A percentile compares a stretch with the other conserved stretches of the same genome.
These are phyloP conservation scores for Sequoiadendron giganteum DNA, from an alignment of 75 land plant species.

Conservation along the genomic window DNA sequence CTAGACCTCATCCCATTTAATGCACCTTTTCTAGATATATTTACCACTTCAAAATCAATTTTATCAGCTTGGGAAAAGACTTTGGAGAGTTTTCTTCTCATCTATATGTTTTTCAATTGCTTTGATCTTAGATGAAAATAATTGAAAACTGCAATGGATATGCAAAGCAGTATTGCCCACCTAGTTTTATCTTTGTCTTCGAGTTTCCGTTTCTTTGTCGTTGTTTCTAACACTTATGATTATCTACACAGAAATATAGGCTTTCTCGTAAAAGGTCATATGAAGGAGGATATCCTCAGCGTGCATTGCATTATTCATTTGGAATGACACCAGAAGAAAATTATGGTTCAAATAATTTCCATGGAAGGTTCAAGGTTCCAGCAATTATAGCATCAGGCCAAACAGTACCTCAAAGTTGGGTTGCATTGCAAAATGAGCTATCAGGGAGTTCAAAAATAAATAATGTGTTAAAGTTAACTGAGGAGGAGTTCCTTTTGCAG, in stretches of 20 bases:
- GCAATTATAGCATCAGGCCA: neutral
- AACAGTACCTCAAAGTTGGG: neutral
- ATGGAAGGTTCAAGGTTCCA: neutral
- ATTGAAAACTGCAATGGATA: neutral
- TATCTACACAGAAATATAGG: neutral
- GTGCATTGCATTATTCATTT: neutral
- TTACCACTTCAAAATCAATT: neutral
- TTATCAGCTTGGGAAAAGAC: neutral
- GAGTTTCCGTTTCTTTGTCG: neutral
- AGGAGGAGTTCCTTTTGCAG: neutral
- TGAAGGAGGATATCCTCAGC: neutral
- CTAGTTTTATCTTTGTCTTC: neutral
- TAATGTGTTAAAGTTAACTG: neutral
- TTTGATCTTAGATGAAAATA: neutral
- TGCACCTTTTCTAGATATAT: neutral
- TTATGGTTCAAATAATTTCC: neutral
- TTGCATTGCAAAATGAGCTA: neutral
- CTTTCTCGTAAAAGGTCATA: neutral
- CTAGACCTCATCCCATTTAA: too few species aligned
- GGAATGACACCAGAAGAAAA: neutral
- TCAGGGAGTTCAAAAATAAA: neutral
- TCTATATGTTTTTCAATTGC: neutral
- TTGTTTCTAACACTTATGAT: constrained; percentile 1
- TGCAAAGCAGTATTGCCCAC: neutral
- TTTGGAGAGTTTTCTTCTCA: neutral